Base-by-base conservation (phyloP, 257 asterid species). In the Scutellaria barbata region DNA sequence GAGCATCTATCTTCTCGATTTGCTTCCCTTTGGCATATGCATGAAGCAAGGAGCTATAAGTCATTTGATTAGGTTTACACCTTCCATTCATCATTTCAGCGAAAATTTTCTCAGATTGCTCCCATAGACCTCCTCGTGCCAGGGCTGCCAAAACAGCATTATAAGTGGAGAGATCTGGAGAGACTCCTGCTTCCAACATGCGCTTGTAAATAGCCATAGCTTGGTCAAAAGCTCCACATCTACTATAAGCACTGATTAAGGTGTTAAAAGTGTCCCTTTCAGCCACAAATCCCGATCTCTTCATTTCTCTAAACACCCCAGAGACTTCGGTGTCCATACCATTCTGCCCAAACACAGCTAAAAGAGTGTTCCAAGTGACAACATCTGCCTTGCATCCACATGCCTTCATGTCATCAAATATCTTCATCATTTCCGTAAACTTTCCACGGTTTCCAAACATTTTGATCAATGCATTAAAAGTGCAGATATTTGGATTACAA, bases 251-350 rank as follows among this genome's bases (percentile, higher is more conserved):
- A 75, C 97, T 79, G 64, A 91, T 89, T 22, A 93, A 79, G n/a
- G 98, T 89, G 76, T 90, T 93, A 51, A 93, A 93, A 68, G 98
- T 93, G 80, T 93, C 97, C 78, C 97, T 85, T 76, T 93, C 96
- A 11, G 97, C 91, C 50, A 89, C 87, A 64, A 93, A 90, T 0
- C 98, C 98, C 0, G 97, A 86, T 48, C 97, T 80, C 74, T 93
- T 93, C 98, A 93, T 90, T 63, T 93, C 98, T 67, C 63, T 84
- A 78, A 94, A 91, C 72, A 94, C 97, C 13, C 97, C 99, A 1
- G 92, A 87, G 2, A 94, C 95, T 77, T 94, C 96, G 0, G 87
- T 79, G 79, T 90, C 92, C 98, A 90, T 86, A 57, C 92, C 96
- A 12, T 87, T 93, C 83, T 84, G 96, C 73, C 99, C 99, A 81